Conservation (phyloP, 345 rosid genomes). For the Lepidium aucheri region DNA sequence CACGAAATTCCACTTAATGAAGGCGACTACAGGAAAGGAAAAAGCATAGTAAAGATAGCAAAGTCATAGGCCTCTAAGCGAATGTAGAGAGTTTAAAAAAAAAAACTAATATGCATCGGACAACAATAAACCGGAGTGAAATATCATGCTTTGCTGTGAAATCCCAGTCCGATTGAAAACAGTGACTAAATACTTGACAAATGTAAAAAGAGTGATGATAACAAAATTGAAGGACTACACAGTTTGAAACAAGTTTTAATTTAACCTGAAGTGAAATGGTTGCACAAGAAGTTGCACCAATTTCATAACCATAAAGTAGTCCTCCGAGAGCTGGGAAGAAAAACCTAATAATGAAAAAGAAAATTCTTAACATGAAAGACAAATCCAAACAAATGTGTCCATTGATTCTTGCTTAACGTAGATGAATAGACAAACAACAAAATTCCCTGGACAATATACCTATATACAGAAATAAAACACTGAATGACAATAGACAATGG, state of each 20-base stretch:
- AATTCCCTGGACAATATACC: not conserved
- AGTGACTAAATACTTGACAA: not conserved
- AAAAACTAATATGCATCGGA: not conserved
- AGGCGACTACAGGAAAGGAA: conserved; percentile 57
- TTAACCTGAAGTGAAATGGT: conserved; percentile 68
- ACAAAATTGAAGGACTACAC: not conserved
- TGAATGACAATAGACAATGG: not conserved
- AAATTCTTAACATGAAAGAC: conserved; percentile 3
- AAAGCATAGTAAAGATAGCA: not conserved
- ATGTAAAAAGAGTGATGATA: not conserved
- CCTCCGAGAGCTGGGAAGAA: conserved; percentile 98
- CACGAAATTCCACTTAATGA: conserved; percentile 71
- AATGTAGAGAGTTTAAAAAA: not conserved
- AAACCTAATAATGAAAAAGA: conserved; percentile 48
- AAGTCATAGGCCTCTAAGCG: not conserved
- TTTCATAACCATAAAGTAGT: conserved; percentile 85
- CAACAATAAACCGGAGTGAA: not conserved
- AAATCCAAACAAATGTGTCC: not conserved
- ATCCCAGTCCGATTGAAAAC: no score
- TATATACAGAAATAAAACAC: not conserved
- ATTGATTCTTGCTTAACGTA: not conserved
- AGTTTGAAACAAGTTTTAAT: not conserved
- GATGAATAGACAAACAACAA: not conserved
- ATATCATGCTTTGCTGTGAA: not conserved
- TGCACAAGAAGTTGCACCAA: conserved; percentile 95